A percentile compares a stretch with the other conserved stretches of the same genome.
These are phyloP conservation scores for Staphylotrichum tortipilum DNA, from an alignment of 495 filamentous ascomycete genomes.

Conservation along the genomic window DNA sequence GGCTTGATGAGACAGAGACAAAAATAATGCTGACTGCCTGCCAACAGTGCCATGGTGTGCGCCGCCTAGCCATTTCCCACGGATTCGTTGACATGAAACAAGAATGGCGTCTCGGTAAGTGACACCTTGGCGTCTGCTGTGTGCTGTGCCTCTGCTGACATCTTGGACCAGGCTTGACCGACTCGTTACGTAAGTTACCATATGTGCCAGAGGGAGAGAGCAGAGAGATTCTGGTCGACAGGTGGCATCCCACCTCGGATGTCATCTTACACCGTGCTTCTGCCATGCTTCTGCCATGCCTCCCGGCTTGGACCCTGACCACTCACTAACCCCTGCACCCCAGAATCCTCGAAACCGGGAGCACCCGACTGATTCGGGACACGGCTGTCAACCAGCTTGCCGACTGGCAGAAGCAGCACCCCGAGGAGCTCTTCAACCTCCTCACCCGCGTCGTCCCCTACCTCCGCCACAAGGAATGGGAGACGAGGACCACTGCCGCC, in stretches of 20 bases:
- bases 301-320: too few species aligned
- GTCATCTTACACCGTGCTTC: too few species aligned
- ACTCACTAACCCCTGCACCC: slow-evolving; percentile 21
- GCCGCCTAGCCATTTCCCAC: slow-evolving; percentile 2
- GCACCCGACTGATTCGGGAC: slow-evolving; percentile 86
- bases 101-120: slow-evolving; percentile 49
- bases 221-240: too few species aligned
- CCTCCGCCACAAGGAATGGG: slow-evolving; percentile 87
- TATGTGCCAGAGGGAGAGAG: too few species aligned
- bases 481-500: slow-evolving; percentile 82
- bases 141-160: slow-evolving; percentile 16
- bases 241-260: too few species aligned
- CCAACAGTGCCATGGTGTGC: slow-evolving; percentile 20
- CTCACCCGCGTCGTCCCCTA: slow-evolving; percentile 94
- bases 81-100: slow-evolving; percentile 27
- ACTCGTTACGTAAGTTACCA: slow-evolving; percentile 78
- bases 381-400: slow-evolving; percentile 94
- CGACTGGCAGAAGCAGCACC: slow-evolving; percentile 95
- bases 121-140: not conserved
- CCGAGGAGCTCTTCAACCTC: slow-evolving; percentile 93
- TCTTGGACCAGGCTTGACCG: slow-evolving; percentile 63
- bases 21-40: slow-evolving; percentile 12
- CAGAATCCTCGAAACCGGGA: slow-evolving; percentile 92
- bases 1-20: too few species aligned
- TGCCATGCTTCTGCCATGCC: too few species aligned